A percentile compares a stretch with the other conserved stretches of the same genome.
phyloP scores from a whole-genome alignment of 2,329 filamentous ascomycete genomes.

The Sclerotinia spermophila region DNA sequence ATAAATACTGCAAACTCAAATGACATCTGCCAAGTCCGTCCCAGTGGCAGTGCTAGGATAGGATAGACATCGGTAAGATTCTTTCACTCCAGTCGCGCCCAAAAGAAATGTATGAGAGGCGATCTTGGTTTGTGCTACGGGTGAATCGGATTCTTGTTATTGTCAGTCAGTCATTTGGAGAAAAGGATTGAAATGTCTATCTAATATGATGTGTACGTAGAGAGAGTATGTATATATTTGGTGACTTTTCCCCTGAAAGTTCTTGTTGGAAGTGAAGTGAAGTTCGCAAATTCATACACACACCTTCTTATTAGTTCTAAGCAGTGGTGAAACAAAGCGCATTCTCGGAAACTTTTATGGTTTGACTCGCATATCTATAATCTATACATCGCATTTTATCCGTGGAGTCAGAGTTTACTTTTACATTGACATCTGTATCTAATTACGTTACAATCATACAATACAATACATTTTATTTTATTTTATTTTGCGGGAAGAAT shows the following conservation, averaged over 20 bases:
- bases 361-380: not conserved
- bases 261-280: not conserved
- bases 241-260: not conserved
- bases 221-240: not conserved
- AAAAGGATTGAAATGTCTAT: no score
- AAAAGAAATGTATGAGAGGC: no score
- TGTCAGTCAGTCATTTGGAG: not conserved
- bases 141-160: not conserved
- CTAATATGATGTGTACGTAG: not conserved
- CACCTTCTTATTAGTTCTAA: not conserved
- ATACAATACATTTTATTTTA: no score
- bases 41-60: not conserved
- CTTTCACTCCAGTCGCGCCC: no score
- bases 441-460: no score
- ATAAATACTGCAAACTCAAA: not conserved
- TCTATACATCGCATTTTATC: not conserved
- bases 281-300: not conserved
- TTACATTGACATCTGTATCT: not conserved
- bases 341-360: not conserved
- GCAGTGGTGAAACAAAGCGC: not conserved
- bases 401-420: not conserved
- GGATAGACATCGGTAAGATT: no score
- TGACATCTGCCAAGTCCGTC: not conserved
- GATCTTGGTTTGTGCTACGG: not conserved
- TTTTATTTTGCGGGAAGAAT: not conserved